Base-by-base conservation (phyloP, 805 yeast species). In the Lachancea thermotolerans region DNA sequence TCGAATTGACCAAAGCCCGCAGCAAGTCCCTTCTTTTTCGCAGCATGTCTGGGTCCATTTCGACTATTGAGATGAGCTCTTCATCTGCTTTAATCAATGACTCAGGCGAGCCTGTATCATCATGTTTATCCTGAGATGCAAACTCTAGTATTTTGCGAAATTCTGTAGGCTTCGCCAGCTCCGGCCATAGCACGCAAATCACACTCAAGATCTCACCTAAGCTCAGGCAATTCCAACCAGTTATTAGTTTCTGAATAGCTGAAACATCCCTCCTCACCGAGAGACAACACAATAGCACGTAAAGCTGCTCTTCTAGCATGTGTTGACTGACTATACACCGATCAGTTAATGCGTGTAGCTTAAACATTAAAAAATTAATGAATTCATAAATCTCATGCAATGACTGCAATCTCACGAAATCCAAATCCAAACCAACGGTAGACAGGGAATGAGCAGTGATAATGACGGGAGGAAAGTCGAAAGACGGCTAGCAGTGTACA, bases 41-140 rank as follows among this genome's bases (percentile, higher is more conserved):
- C 10, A 56, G 17, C 1, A 47, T 46, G 10, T 34, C 46, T 16
- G 47, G 34, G 37, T 58, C 63, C 48, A 54, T 37, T 32, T 62
- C 65, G 14, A 55, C 48, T 27, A 57, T 50, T 4, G 58, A 41
- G 10, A 57, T 55, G 16, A 61, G 41, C 14, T 46, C 44, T 3
- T 46, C 39, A 40, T 55, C 55, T 4, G 47, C 44, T 33, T 50
- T 50, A 10, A 58, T 30, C n/a, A 55, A 46, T 11, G 42, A 29
- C 8, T 57, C 64, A 15, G 70, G 53, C 1, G 71, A 53, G 40
- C 64, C 69, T 30, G 64, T 65, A 11, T 35, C 39, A 16, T 48
- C 50, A 17, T 37, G 45, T 2, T 11, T 36, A 8, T 41, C 51
- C 6, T 48, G 49, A 12, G 14, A 40, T 33, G 15, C 28, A 12